phyloP scores from a whole-genome alignment of 2,329 filamentous ascomycete genomes.

The Aspergillus fumigatus region DNA sequence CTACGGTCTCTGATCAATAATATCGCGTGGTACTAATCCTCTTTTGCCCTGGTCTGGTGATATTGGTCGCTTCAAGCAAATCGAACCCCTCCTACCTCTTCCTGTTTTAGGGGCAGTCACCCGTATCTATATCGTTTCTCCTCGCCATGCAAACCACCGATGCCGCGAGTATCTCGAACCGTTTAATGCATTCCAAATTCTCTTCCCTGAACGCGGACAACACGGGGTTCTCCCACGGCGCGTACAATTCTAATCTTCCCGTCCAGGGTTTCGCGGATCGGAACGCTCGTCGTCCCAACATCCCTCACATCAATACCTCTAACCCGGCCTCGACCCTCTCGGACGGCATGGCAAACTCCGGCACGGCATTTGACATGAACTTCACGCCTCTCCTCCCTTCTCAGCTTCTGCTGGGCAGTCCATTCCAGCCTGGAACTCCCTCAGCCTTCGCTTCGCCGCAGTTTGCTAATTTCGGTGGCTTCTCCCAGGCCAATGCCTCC shows the following conservation, averaged over 20 bases:
- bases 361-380: slow-evolving; percentile 93
- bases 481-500: slow-evolving; percentile 58
- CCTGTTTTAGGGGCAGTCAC: slow-evolving; percentile 70
- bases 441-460: slow-evolving; percentile 85
- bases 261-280: slow-evolving; percentile 80
- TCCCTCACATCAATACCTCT: slow-evolving; percentile 89
- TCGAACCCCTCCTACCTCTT: slow-evolving; percentile 65
- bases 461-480: slow-evolving; percentile 78
- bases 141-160: slow-evolving; percentile 85
- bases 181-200: slow-evolving; percentile 70
- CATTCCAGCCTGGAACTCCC: slow-evolving; percentile 92
- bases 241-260: slow-evolving; percentile 70
- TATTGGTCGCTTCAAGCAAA: slow-evolving; percentile 10
- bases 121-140: slow-evolving; percentile 55
- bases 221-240: slow-evolving; percentile 87
- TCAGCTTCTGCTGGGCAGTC: slow-evolving; percentile 88
- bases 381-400: slow-evolving; percentile 95
- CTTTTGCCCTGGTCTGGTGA: slow-evolving; percentile 14
- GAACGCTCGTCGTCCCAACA: slow-evolving; percentile 75
- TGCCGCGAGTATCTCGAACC: slow-evolving; percentile 60
- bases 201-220: slow-evolving; percentile 66
- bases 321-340: slow-evolving; percentile 52
- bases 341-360: slow-evolving; percentile 77
- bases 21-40: slow-evolving; percentile 12
- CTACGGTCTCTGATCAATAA: slow-evolving; percentile 13